Percentiles rank a stretch among this genome's conserved stretches.
These are phyloP conservation scores for Neurospora tetrasperma DNA, from an alignment of 495 filamentous ascomycete species.

Conservation along the genomic window DNA sequence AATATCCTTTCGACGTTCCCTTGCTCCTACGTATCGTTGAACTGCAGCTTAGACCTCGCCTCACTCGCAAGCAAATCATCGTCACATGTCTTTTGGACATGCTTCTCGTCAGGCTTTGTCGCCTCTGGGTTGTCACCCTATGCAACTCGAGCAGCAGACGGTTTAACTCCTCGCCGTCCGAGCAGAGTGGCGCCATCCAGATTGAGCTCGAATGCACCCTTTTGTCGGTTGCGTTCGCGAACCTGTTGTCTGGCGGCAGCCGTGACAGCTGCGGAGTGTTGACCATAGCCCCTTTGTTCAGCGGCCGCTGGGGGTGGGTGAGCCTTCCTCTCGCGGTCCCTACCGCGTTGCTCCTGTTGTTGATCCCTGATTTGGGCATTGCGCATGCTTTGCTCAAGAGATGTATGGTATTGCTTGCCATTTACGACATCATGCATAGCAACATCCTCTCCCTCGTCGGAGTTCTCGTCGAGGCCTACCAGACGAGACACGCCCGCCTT, in stretches of 20 bases:
- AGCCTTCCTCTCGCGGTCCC: slow-evolving; percentile 30
- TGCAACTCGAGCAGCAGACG: slow-evolving; percentile 24
- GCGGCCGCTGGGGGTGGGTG: slow-evolving; percentile 28
- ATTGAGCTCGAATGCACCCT: slow-evolving; percentile 79
- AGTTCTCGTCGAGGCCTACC: slow-evolving; percentile 59
- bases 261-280: slow-evolving; percentile 66
- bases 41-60: background rate
- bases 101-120: background rate
- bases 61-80: background rate
- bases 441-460: slow-evolving; percentile 49
- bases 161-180: slow-evolving; percentile 58
- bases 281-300: slow-evolving; percentile 63
- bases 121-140: slow-evolving; percentile 11
- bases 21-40: background rate
- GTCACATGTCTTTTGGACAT: background rate
- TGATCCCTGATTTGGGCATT: slow-evolving; percentile 63
- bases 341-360: slow-evolving; percentile 33
- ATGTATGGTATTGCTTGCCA: slow-evolving; percentile 48
- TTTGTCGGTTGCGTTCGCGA: slow-evolving; percentile 43
- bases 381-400: slow-evolving; percentile 72
- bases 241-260: slow-evolving; percentile 73
- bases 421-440: slow-evolving; percentile 37
- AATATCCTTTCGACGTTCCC: background rate
- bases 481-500: slow-evolving; percentile 42
- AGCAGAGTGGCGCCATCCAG: slow-evolving; percentile 82